Evolutionary conservation across 2,329 filamentous ascomycete genomes (phyloP).

Genomic region (Cercospora zeae-maydis): DNA sequence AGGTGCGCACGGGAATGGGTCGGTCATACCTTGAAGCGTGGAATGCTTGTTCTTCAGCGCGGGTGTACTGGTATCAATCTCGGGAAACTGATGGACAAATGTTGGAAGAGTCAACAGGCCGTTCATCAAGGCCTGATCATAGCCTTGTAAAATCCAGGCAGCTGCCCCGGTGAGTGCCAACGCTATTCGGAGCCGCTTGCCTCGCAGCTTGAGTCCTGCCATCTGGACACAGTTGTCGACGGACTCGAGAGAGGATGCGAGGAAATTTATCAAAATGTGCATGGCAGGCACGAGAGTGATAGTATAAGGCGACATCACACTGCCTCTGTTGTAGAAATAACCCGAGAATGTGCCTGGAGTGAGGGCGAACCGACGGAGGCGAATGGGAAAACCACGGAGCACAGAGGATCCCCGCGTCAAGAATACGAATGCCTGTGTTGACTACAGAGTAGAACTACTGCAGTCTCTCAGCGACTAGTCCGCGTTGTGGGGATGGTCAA

Average conservation of each 20-base stretch:
- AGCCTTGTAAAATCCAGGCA: slow-evolving; percentile 25
- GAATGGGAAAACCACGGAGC: not conserved
- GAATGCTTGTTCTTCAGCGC: slow-evolving; percentile 19
- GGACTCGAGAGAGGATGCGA: not conserved
- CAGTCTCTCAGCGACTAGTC: not conserved
- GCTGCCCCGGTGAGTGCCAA: slow-evolving; percentile 25
- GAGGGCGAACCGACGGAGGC: not conserved
- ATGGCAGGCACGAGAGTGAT: not conserved
- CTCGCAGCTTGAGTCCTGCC: slow-evolving; percentile 12
- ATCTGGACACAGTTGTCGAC: not conserved
- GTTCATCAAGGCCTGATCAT: slow-evolving; percentile 41
- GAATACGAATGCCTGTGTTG: not conserved
- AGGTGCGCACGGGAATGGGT: too few species aligned
- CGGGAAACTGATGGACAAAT: slow-evolving; percentile 41
- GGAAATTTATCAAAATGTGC: not conserved
- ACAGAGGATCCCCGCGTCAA: not conserved
- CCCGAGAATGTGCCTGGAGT: not conserved
- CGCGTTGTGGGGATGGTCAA: not conserved
- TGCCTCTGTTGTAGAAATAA: not conserved
- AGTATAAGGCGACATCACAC: not conserved
- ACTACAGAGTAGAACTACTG: not conserved
- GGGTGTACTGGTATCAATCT: slow-evolving; percentile 34
- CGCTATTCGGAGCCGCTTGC: slow-evolving; percentile 19
- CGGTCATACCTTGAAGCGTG: slow-evolving; percentile 31
- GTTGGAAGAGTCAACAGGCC: slow-evolving; percentile 42